Evolutionary conservation across 176 grass and related monocot species (phyloP).

Genomic region (Juncus inflexus): DNA sequence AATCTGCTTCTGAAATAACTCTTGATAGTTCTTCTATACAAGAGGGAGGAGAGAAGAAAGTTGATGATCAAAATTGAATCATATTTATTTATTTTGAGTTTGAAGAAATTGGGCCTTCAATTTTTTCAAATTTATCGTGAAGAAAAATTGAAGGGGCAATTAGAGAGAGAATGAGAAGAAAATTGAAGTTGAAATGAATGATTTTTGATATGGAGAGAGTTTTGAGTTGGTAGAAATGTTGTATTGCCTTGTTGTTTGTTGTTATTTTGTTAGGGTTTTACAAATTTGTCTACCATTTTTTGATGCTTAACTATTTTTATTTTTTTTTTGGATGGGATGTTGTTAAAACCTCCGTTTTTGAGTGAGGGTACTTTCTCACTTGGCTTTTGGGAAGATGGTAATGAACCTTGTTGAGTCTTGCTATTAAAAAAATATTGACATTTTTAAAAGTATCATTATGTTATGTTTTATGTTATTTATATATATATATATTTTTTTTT

Average conservation of each 20-base stretch:
- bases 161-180: not conserved
- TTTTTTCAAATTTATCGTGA: conserved; percentile 17
- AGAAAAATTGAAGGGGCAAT: conserved; percentile 15
- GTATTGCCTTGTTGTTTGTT: conserved; percentile 10
- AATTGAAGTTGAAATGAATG: conserved; percentile 14
- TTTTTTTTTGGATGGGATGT: conserved; percentile 7
- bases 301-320: conserved; percentile 12
- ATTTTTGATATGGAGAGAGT: conserved; percentile 4
- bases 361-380: conserved; percentile 27
- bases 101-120: conserved; percentile 22
- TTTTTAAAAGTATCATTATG: not conserved
- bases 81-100: not conserved
- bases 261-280: conserved; percentile 1
- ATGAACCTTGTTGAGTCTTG: conserved; percentile 11
- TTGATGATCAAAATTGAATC: conserved; percentile 13
- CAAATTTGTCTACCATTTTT: conserved; percentile 3
- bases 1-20: conserved; percentile 29
- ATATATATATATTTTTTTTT: not conserved
- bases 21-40: conserved; percentile 14
- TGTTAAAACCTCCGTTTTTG: conserved; percentile 31
- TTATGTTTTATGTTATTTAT: conserved; percentile 2
- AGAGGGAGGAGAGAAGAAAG: conserved; percentile 18
- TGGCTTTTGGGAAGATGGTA: conserved; percentile 26
- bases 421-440: not conserved
- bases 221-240: conserved; percentile 10